A percentile compares a stretch with the other conserved stretches of the same genome.
phyloP scores from a whole-genome alignment of 1,284 basidiomycete genomes.

The Malassezia pachydermatis region DNA sequence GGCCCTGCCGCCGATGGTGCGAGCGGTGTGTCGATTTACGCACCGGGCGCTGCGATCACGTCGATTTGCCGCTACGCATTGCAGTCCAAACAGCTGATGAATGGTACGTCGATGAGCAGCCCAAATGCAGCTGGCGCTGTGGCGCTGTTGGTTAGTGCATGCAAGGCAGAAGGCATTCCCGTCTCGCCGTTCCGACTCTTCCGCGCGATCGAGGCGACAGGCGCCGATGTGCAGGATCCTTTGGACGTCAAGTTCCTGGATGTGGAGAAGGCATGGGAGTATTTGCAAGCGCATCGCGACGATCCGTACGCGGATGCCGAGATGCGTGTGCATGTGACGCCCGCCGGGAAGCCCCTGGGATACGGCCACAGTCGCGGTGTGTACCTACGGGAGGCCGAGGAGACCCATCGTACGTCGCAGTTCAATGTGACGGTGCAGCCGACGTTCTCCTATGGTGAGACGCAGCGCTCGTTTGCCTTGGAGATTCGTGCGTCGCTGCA shows the following conservation, averaged over 20 bases:
- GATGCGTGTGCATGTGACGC: constrained; percentile 40
- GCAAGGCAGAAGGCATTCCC: constrained; percentile 44
- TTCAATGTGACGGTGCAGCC: constrained; percentile 40
- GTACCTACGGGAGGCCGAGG: constrained; percentile 44
- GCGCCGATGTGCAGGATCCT: constrained; percentile 46
- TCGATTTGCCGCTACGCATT: constrained; percentile 47
- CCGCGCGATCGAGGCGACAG: constrained; percentile 44
- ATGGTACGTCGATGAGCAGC: constrained; percentile 48
- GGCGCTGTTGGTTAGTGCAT: constrained; percentile 42
- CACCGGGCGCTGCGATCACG: constrained; percentile 48
- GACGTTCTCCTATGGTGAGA: constrained; percentile 37
- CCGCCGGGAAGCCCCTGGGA: constrained; percentile 36
- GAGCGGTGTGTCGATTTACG: constrained; percentile 44
- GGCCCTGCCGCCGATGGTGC: constrained; percentile 46
- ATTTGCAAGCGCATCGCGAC: constrained; percentile 41
- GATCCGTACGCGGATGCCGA: constrained; percentile 42
- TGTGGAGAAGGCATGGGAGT: constrained; percentile 46
- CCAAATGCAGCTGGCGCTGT: constrained; percentile 46
- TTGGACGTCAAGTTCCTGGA: constrained; percentile 47
- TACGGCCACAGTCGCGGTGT: constrained; percentile 39
- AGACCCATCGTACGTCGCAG: constrained; percentile 39
- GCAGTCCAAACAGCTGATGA: constrained; percentile 45
- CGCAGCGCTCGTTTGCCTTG: constrained; percentile 40
- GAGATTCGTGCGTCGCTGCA: constrained; percentile 38
- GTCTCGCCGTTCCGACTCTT: constrained; percentile 44